These are phyloP conservation scores for Aphanomyces invadans DNA, from an alignment of 352 stramenopile species.

Conservation along the genomic window DNA sequence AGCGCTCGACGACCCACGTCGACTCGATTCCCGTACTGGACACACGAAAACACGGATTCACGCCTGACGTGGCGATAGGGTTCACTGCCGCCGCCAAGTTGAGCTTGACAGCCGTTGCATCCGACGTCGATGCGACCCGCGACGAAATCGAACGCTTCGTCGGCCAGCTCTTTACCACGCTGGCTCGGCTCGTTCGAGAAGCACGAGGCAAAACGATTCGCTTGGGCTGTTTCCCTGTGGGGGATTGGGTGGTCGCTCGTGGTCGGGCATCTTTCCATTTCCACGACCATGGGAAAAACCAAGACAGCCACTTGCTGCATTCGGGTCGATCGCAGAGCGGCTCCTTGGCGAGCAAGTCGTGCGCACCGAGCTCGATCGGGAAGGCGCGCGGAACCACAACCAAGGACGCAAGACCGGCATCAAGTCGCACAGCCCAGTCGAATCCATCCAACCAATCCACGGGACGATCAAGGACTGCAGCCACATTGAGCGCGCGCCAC, in stretches of 20 bases:
- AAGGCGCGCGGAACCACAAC: too few species aligned
- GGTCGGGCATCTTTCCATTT: conserved; percentile 37
- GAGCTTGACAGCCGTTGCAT: neutral
- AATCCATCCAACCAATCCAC: too few species aligned
- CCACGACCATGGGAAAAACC: conserved; percentile 30
- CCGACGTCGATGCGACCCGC: neutral
- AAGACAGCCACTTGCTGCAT: conserved; percentile 22
- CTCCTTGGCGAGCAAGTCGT: neutral
- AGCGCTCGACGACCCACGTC: neutral
- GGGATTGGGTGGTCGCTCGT: conserved; percentile 43
- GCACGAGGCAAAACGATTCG: conserved; percentile 6
- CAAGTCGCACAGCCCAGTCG: too few species aligned
- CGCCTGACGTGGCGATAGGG: neutral
- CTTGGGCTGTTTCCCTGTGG: conserved; percentile 38
- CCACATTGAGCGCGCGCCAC: neutral
- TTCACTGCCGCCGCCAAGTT: neutral
- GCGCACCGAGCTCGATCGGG: too few species aligned
- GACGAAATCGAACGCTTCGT: neutral
- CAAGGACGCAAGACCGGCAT: too few species aligned
- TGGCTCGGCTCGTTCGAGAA: neutral
- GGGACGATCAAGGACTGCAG: too few species aligned
- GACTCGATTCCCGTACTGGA: too few species aligned
- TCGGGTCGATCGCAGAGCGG: neutral
- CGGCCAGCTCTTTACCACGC: neutral
- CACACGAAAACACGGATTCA: too few species aligned